Conservation (phyloP, 2,329 filamentous ascomycete species). For the Dothiorella sarmentorum region DNA sequence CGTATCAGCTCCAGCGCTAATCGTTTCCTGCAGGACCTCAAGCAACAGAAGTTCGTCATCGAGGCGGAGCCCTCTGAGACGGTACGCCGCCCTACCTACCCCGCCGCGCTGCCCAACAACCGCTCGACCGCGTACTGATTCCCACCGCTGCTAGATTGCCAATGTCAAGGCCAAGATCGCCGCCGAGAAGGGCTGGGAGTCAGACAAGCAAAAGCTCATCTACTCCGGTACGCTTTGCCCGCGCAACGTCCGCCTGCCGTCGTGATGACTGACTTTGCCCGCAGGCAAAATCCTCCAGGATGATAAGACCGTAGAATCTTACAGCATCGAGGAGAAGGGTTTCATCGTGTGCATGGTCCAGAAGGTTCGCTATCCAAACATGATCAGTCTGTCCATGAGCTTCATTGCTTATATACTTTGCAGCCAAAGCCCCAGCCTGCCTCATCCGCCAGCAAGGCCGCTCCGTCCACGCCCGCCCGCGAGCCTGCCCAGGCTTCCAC, state of each 20-base stretch:
- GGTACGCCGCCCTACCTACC: conserved; percentile 51
- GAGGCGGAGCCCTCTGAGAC: conserved; percentile 90
- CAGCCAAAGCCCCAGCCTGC: conserved; percentile 68
- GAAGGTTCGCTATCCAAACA: conserved; percentile 62
- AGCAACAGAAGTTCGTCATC: conserved; percentile 97
- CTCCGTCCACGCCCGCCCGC: conserved; percentile 56
- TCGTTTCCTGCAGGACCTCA: conserved; percentile 70
- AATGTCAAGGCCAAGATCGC: conserved; percentile 90
- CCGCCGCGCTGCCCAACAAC: conserved; percentile 15
- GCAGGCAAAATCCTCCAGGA: conserved; percentile 97
- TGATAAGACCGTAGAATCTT: conserved; percentile 92
- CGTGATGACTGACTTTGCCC: conserved; percentile 20
- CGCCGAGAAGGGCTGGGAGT: conserved; percentile 90
- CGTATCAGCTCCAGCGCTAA: not conserved
- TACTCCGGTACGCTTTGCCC: conserved; percentile 70
- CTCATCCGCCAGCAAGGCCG: conserved; percentile 46
- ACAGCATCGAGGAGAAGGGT: conserved; percentile 99
- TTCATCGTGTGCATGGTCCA: conserved; percentile 98
- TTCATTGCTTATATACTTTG: conserved; percentile 23
- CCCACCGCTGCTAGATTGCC: conserved; percentile 61
- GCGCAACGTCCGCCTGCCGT: not conserved
- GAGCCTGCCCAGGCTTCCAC: conserved; percentile 48
- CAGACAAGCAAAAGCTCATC: conserved; percentile 89
- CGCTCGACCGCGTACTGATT: conserved; percentile 20
- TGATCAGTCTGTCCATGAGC: not conserved